Conservation (phyloP, 2,329 filamentous ascomycete species). For the Talaromyces sp. region DNA sequence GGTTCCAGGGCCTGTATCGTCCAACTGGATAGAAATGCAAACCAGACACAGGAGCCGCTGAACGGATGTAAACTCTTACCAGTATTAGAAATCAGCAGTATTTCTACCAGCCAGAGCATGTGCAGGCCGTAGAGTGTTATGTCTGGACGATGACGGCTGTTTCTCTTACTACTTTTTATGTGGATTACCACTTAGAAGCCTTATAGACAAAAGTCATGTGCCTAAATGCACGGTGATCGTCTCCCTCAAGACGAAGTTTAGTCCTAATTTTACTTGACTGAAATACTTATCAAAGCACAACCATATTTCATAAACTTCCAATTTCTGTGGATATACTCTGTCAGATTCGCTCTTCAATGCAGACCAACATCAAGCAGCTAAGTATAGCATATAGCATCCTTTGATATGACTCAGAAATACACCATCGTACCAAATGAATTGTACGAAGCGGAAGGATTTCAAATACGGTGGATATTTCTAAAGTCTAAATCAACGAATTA, state of each 20-base stretch:
- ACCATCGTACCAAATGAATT: neutral
- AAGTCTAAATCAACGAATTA: neutral
- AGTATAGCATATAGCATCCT: neutral
- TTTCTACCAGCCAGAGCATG: slow-evolving; percentile 57
- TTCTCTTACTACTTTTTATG: no score
- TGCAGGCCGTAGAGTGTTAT: slow-evolving; percentile 58
- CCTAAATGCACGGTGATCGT: neutral
- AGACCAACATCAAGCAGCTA: neutral
- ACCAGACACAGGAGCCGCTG: slow-evolving; percentile 67
- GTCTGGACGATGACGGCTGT: no score
- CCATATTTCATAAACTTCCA: neutral
- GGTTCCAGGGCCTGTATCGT: slow-evolving; percentile 84
- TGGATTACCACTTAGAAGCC: no score
- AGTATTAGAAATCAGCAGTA: slow-evolving; percentile 59
- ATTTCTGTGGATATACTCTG: neutral
- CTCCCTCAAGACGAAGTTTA: neutral
- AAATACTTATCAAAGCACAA: neutral
- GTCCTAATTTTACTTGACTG: neutral
- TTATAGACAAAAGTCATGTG: neutral
- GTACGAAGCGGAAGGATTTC: neutral
- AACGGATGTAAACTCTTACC: slow-evolving; percentile 82
- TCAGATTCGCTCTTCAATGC: neutral
- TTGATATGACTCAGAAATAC: neutral
- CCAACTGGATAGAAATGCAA: slow-evolving; percentile 56
- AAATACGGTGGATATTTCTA: neutral